phyloP scores from a whole-genome alignment of 2,329 filamentous ascomycete genomes.

The Trichoderma lentiforme region DNA sequence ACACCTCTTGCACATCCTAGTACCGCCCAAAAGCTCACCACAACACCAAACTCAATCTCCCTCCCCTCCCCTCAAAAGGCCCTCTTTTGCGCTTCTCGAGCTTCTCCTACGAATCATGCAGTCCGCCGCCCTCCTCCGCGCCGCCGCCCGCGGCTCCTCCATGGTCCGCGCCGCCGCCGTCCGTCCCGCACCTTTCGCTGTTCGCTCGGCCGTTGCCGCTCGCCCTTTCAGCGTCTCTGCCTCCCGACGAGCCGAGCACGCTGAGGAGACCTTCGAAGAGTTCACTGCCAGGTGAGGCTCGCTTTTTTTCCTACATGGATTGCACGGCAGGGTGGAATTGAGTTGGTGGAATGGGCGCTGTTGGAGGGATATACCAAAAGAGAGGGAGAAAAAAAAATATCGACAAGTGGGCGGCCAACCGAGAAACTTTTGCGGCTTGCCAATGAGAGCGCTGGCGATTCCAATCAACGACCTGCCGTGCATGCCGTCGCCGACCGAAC shows the following conservation, averaged over 20 bases:
- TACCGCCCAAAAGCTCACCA: conserved; percentile 25
- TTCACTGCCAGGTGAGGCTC: conserved; percentile 86
- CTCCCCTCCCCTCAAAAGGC: conserved; percentile 21
- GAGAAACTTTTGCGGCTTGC: neutral
- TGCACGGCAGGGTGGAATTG: neutral
- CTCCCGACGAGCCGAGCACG: conserved; percentile 59
- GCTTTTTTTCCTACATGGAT: neutral
- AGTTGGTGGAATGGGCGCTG: neutral
- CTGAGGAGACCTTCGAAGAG: conserved; percentile 98
- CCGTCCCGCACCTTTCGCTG: conserved; percentile 56
- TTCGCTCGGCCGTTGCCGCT: conserved; percentile 50
- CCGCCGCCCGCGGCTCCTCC: conserved; percentile 65
- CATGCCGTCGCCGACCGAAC: neutral
- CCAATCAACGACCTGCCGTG: conserved; percentile 2
- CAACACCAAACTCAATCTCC: neutral
- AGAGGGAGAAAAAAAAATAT: neutral
- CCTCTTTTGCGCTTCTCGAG: conserved; percentile 1
- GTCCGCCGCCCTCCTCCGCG: conserved; percentile 65
- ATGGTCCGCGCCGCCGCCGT: conserved; percentile 62
- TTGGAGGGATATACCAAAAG: neutral
- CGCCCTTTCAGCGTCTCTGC: conserved; percentile 62
- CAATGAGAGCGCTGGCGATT: neutral
- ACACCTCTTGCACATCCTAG: conserved; percentile 32
- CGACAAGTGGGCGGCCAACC: neutral
- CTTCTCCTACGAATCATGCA: conserved; percentile 49